Base-by-base conservation (phyloP, 2,329 filamentous ascomycete species). In the Sclerotinia sclerotiorum region DNA sequence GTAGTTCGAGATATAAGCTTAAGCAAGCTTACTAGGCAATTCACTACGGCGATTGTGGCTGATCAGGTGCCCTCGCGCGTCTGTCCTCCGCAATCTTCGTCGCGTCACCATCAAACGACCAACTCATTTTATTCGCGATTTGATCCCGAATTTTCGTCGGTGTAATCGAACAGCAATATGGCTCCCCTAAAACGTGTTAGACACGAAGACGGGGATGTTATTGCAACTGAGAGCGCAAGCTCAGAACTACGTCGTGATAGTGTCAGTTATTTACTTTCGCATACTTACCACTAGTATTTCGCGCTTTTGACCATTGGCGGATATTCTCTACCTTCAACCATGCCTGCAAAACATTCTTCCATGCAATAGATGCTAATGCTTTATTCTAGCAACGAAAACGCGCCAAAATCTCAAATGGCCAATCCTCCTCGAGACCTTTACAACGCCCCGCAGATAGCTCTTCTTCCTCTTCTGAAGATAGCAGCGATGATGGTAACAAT, bases 161-260 rank as follows among this genome's bases (percentile, higher is more conserved):
- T 39, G 32, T 13, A 52, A 51, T 15, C 17, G 19, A 27, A 51
- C 32, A 24, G 29, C 54, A 72, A 55, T 17, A 83, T 83, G 82
- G 76, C 80, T 60, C 79, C 80, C 29, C 71, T 76, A 61, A 83
- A 83, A 73, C 79, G 82, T n/a, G 61, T 70, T 46, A 78, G 79
- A 68, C 71, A 70, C 39, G 70, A 73, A 48, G 74, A 77, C 24
- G 76, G 76, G 29, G 77, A 78, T 58, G 73, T 78, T 49, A 72
- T 77, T 44, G 76, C 75, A 39, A 72, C 73, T 60, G 74, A 77
- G 70, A 73, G 69, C 55, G 72, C 72, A 64, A 74, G 70, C 58
- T 77, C 75, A 67, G 73, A 69, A 56, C 70, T 77, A 24, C 74
- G 72, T 42, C 56, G 67, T 27, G 67, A 65, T 44, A 49, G 5